Evolutionary conservation across 2,329 filamentous ascomycete genomes (phyloP).

Genomic region (Tolypocladium guangdongense): DNA sequence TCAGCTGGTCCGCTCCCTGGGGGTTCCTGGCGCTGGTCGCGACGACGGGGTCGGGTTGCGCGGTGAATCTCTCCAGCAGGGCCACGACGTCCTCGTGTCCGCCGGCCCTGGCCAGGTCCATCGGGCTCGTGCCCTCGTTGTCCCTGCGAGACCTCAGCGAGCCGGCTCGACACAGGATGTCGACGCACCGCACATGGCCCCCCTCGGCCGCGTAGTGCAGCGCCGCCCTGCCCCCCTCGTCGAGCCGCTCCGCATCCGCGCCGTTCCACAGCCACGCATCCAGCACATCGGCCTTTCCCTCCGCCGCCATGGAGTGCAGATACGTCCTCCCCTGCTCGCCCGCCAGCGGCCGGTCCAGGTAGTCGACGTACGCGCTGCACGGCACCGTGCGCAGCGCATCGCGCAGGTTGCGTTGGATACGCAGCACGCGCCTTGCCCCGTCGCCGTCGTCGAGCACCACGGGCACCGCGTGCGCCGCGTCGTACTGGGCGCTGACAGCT

Average conservation of each 20-base stretch:
- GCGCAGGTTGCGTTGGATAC: slow-evolving; percentile 11
- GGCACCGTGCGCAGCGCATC: slow-evolving; percentile 10
- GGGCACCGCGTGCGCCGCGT: slow-evolving; percentile 4
- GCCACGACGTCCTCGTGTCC: slow-evolving; percentile 6
- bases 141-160: slow-evolving; percentile 3
- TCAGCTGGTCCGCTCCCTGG: slow-evolving; percentile 3
- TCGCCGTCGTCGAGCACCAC: slow-evolving; percentile 7
- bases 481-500: slow-evolving; percentile 5
- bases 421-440: slow-evolving; percentile 1
- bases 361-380: slow-evolving; percentile 3
- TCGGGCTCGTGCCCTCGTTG: slow-evolving; percentile 4
- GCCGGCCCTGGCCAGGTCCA: slow-evolving; percentile 7
- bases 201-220: slow-evolving; percentile 10
- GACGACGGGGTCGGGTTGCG: slow-evolving; percentile 2
- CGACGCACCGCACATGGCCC: slow-evolving; percentile 5
- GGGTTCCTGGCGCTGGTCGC: neutral
- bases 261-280: slow-evolving; percentile 7
- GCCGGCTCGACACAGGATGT: slow-evolving; percentile 4
- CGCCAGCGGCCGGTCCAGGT: slow-evolving; percentile 3
- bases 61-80: slow-evolving; percentile 2
- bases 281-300: slow-evolving; percentile 1
- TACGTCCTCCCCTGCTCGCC: slow-evolving; percentile 3
- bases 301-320: slow-evolving; percentile 5
- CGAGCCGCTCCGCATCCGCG: slow-evolving; percentile 3
- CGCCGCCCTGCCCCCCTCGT: slow-evolving; percentile 5